Conservation (phyloP, 2,329 filamentous ascomycete species). For the Clarireedia monteithiana region DNA sequence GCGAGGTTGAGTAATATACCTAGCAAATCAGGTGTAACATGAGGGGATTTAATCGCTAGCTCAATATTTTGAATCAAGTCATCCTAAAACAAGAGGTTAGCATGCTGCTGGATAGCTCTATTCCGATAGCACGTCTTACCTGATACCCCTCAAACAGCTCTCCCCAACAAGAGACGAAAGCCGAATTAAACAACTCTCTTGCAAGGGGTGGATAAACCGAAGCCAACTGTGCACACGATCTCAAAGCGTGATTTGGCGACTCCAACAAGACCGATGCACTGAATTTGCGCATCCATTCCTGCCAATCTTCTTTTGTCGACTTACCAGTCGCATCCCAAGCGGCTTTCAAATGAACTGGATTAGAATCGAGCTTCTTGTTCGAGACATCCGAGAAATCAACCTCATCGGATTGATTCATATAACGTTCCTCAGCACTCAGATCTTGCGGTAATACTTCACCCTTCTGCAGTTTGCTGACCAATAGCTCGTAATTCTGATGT, state of each 20-base stretch:
- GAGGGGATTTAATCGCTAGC: slow-evolving; percentile 86
- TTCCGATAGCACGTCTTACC: slow-evolving; percentile 15
- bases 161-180: slow-evolving; percentile 98
- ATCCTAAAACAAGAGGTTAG: slow-evolving; percentile 40
- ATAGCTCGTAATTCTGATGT: slow-evolving; percentile 84
- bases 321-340: slow-evolving; percentile 97
- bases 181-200: slow-evolving; percentile 93
- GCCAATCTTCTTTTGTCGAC: slow-evolving; percentile 97
- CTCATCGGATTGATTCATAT: slow-evolving; percentile 72
- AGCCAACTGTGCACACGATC: slow-evolving; percentile 85
- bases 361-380: slow-evolving; percentile 92
- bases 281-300: slow-evolving; percentile 96
- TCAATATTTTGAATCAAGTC: slow-evolving; percentile 95
- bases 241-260: slow-evolving; percentile 88
- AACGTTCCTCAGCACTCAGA: slow-evolving; percentile 77
- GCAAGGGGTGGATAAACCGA: slow-evolving; percentile 88
- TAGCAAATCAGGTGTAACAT: slow-evolving; percentile 91
- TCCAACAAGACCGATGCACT: slow-evolving; percentile 92
- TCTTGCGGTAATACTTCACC: slow-evolving; percentile 94
- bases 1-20: slow-evolving; percentile 92
- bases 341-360: slow-evolving; percentile 91
- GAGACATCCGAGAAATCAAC: slow-evolving; percentile 73
- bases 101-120: background rate
- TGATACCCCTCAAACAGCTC: slow-evolving; percentile 96
- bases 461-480: slow-evolving; percentile 88